Evolutionary conservation across 768 basidiomycete genomes (phyloP).

Genomic region (Obba rivulosa): DNA sequence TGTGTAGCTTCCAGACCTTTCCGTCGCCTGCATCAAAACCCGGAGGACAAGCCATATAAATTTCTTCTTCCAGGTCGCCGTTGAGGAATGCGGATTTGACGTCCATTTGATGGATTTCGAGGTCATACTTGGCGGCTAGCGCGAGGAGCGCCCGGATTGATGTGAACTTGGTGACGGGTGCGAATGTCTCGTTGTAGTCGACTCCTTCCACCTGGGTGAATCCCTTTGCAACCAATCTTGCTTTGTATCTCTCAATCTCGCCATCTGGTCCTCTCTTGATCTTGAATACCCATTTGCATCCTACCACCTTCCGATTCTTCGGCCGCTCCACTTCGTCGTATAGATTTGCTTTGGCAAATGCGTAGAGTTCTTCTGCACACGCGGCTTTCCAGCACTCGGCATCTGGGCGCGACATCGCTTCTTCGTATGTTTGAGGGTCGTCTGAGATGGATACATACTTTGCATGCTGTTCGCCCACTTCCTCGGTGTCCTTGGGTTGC

Average conservation of each 20-base stretch:
- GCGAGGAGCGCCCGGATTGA: constrained; percentile 1
- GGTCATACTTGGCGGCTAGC: constrained; percentile 1
- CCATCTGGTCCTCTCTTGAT: constrained; percentile 19
- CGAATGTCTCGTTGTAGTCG: constrained; percentile 20
- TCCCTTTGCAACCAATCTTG: constrained; percentile 36
- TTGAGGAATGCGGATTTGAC: constrained; percentile 13
- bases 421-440: background rate
- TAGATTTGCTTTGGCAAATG: background rate
- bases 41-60: constrained; percentile 23
- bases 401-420: background rate
- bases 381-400: background rate
- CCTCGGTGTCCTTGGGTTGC: background rate
- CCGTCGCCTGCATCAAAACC: background rate
- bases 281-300: constrained; percentile 23
- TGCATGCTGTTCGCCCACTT: constrained; percentile 2
- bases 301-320: constrained; percentile 10
- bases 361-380: background rate
- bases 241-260: constrained; percentile 23
- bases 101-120: constrained; percentile 1
- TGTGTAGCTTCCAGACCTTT: background rate
- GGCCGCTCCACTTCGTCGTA: constrained; percentile 5
- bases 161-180: background rate
- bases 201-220: constrained; percentile 27
- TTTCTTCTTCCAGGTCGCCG: constrained; percentile 18
- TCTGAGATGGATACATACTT: background rate